Conservation (phyloP, 202 grass and related monocot species). For the Elaeis oleifera region DNA sequence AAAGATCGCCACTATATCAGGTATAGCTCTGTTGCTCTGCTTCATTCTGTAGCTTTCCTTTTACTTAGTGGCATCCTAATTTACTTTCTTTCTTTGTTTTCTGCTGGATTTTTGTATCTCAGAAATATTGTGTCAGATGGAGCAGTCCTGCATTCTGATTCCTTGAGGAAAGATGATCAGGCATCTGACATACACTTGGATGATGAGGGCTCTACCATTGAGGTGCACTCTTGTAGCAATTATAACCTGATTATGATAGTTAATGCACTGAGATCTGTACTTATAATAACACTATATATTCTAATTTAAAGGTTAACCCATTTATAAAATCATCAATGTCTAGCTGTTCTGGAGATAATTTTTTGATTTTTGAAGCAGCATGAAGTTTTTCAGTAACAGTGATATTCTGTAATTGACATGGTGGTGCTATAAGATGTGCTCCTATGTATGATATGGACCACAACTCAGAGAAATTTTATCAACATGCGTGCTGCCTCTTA, state of each 20-base stretch:
- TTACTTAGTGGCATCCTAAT: constrained; percentile 12
- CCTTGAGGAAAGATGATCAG: constrained; percentile 24
- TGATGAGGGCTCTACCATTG: constrained; percentile 32
- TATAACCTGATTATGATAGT: background rate
- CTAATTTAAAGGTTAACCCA: too few relatives aligned
- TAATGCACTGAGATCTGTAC: constrained; percentile 1
- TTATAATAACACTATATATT: background rate
- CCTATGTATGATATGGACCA: too few relatives aligned
- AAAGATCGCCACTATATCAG: constrained; percentile 60
- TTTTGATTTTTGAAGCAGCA: too few relatives aligned
- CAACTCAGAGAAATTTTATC: too few relatives aligned
- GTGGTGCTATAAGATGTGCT: too few relatives aligned
- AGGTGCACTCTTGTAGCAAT: constrained; percentile 37
- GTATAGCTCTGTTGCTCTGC: constrained; percentile 30
- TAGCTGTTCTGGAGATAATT: too few relatives aligned
- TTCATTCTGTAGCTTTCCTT: constrained; percentile 2
- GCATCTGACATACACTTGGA: background rate
- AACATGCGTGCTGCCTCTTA: too few relatives aligned
- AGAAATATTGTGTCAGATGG: constrained; percentile 46
- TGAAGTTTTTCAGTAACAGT: too few relatives aligned
- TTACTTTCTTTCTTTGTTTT: constrained; percentile 4
- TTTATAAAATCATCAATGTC: too few relatives aligned
- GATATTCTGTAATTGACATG: too few relatives aligned
- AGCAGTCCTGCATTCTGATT: constrained; percentile 28
- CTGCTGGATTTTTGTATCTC: constrained; percentile 23